Evolutionary conservation across 106 monocot genomes (phyloP), one percentile per base, ranked within the genome.

Genomic region (Acorus calamus): DNA sequence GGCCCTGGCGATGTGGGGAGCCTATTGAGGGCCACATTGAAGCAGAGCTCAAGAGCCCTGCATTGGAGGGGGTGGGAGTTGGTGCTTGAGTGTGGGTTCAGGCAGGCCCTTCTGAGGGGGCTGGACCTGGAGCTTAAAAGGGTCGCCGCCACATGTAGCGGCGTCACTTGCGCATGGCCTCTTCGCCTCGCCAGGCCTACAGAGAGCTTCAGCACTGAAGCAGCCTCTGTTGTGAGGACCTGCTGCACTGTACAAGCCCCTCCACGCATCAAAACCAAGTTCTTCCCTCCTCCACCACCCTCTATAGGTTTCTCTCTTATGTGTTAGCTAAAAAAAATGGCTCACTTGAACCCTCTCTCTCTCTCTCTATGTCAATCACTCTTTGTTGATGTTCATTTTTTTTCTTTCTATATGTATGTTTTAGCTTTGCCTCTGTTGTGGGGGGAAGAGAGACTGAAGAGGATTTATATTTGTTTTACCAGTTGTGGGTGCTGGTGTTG

Each of bases 31-130:
- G 94, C 89, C 3, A 94, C 94, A 73, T 82, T 89, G 89, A 94
- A 94, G 79, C 94, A 94, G 62, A 94, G 89, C 81, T 94, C 94
- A 5, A 94, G 77, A 28, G 94, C 89, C 60, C 94, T 52, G 84
- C 86, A 89, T 4, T 90, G 89, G 12, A 94, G 82, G 11, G 83
- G 78, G 60, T 78, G 83, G 49, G 89, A 81, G 63, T 74, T 60
- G 4, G 69, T 73, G 71, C 70, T 83, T 3, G 84, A 81, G 58
- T 82, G 89, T 12, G 89, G 87, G 13, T 75, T 77, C 75, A 86
- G 77, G 72, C 86, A 94, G 4, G 92, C 93, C 53, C 83, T 73
- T 4, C 84, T 75, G 59, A 93, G 78, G 14, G 89, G 75, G 46
- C 67, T 73, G 49, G 69, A 44, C 46, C 44, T 68, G 50, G 88